Evolutionary conservation across 306 rosid genomes (phyloP), one percentile per base, ranked within the genome.

Genomic region (Fagus crenata): DNA sequence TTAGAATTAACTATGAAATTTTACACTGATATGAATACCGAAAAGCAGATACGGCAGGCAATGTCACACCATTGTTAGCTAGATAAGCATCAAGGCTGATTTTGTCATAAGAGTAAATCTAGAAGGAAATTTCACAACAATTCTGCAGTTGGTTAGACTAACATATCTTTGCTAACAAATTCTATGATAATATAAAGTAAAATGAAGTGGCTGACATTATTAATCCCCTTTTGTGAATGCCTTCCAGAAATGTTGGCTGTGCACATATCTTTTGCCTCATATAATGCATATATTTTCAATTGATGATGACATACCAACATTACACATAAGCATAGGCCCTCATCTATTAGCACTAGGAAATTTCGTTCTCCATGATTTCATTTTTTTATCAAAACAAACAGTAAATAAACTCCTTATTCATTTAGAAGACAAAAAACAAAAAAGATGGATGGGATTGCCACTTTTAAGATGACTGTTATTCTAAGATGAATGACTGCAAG

Each of bases 131-230:
- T 63, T 13, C 67, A 35, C 37, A 22, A 22, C 28, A 22, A 22
- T 56, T 63, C 69, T 63, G 69, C 43, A 35, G 69, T 63, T 65
- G 49, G 49, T 65, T 65, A 37, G 49, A 17, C 49, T n/a, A 39
- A 7, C 14, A 39, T 39, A 17, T 65, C 13, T 65, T 65, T 39
- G 71, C 71, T 65, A 8, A 13, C 42, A 65, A 46, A 37, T 39
- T 65, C 9, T 65, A 28, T 7, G 46, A 17, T 39, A 65, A 65
- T 65, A 17, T 3, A 17, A 14, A 17, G 46, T 13, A 59, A 72
- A 59, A 33, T 7, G 43, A 67, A 67, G 40, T 56, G 53, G 43
- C 42, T 71, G 74, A 53, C 9, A 41, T 51, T 49, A 49, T 28
- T 18, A 17, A 53, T 32, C 13, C n/a, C 33, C 11, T 60, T 60